phyloP scores from a whole-genome alignment of 2,329 filamentous ascomycete genomes.

The Fusarium oligoseptatum region DNA sequence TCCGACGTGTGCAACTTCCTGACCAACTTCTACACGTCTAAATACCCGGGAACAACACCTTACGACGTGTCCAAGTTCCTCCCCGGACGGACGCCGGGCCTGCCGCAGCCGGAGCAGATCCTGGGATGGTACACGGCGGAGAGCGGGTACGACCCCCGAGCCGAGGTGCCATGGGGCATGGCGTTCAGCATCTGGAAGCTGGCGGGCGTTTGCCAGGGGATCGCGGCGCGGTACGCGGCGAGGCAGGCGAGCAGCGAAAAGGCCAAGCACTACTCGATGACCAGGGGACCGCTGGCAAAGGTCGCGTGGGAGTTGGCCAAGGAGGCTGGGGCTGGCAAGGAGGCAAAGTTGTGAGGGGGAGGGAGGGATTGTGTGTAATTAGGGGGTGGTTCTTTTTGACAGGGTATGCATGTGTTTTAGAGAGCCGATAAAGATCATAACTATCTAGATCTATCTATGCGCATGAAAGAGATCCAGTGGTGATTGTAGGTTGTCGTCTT shows the following conservation, averaged over 20 bases:
- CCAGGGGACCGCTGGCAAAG: slow-evolving; percentile 79
- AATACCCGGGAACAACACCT: slow-evolving; percentile 38
- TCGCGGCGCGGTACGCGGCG: slow-evolving; percentile 86
- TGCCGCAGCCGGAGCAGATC: slow-evolving; percentile 61
- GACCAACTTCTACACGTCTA: slow-evolving; percentile 56
- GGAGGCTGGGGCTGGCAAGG: slow-evolving; percentile 50
- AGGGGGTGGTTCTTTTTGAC: not conserved
- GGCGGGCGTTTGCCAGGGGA: slow-evolving; percentile 82
- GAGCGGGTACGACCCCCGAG: slow-evolving; percentile 77
- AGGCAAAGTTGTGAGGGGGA: slow-evolving; percentile 44
- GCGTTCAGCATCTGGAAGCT: slow-evolving; percentile 73
- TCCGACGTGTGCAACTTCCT: slow-evolving; percentile 88
- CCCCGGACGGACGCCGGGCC: slow-evolving; percentile 73
- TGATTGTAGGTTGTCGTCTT: not conserved
- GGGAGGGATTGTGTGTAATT: not conserved
- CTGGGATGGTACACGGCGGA: slow-evolving; percentile 58
- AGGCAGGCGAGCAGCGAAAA: slow-evolving; percentile 91
- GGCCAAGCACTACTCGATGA: slow-evolving; percentile 78
- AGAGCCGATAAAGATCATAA: not conserved
- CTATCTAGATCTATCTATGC: not conserved
- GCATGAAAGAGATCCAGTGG: not conserved
- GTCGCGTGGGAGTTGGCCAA: slow-evolving; percentile 82
- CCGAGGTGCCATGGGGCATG: slow-evolving; percentile 71
- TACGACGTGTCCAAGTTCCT: slow-evolving; percentile 66
- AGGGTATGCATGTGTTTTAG: not conserved